Conservation (phyloP, 2,329 filamentous ascomycete species). For the Triangularia setosa region DNA sequence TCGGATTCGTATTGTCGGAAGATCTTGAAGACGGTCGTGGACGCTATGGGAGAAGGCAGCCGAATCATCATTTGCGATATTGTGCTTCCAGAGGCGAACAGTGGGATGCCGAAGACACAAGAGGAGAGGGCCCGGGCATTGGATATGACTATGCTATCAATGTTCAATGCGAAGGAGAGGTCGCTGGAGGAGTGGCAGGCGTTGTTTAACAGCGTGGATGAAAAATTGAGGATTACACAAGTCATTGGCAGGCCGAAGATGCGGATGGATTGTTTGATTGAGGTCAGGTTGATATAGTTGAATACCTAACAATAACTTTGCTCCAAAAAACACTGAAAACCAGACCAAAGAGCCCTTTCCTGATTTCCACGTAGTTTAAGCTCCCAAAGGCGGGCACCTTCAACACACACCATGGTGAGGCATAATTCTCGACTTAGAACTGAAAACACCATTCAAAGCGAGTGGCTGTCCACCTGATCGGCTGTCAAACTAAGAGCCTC, state of each 20-base stretch:
- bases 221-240: slow-evolving; percentile 5
- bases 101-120: slow-evolving; percentile 4
- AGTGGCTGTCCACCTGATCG: not conserved
- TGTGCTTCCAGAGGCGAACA: slow-evolving; percentile 6
- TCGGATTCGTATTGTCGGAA: slow-evolving; percentile 18
- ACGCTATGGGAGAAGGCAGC: slow-evolving; percentile 18
- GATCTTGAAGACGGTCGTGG: slow-evolving; percentile 18
- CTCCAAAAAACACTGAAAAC: too few species aligned
- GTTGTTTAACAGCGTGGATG: slow-evolving; percentile 12
- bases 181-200: slow-evolving; percentile 13
- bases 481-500: slow-evolving; percentile 16
- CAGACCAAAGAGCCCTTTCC: not conserved
- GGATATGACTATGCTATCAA: slow-evolving; percentile 14
- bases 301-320: too few species aligned
- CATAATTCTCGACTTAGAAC: too few species aligned
- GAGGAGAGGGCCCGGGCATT: slow-evolving; percentile 9
- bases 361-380: not conserved
- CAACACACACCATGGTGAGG: too few species aligned
- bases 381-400: too few species aligned
- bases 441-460: not conserved
- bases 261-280: slow-evolving; percentile 12
- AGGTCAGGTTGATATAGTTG: not conserved
- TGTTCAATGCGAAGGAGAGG: slow-evolving; percentile 17
- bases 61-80: slow-evolving; percentile 19
- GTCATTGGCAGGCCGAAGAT: slow-evolving; percentile 15